Evolutionary conservation across 768 basidiomycete genomes (phyloP).

Genomic region (Amanita subjunquillea): DNA sequence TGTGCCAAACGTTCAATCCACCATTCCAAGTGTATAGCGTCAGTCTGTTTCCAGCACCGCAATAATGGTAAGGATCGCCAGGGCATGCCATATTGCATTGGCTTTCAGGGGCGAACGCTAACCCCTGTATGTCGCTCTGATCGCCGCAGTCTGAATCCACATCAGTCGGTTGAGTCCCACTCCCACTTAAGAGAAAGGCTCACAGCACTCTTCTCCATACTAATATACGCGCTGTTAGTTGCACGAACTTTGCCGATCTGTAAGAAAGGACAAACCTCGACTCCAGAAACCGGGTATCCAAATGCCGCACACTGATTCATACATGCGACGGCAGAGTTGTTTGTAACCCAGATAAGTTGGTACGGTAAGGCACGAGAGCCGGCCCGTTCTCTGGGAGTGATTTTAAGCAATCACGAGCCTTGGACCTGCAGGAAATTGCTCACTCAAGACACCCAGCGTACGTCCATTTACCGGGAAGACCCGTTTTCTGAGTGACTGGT

Average conservation of each 20-base stretch:
- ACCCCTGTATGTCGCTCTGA: constrained; percentile 36
- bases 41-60: constrained; percentile 49
- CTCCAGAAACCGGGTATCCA: constrained; percentile 62
- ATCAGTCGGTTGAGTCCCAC: background rate
- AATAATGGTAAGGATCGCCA: constrained; percentile 60
- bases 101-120: constrained; percentile 26
- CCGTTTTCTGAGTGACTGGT: constrained; percentile 42
- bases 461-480: constrained; percentile 51
- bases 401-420: background rate
- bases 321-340: constrained; percentile 58
- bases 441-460: constrained; percentile 64
- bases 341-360: constrained; percentile 45
- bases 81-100: constrained; percentile 49
- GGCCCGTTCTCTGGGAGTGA: constrained; percentile 34
- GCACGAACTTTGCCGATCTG: background rate
- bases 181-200: constrained; percentile 15
- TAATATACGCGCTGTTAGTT: constrained; percentile 13
- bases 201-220: constrained; percentile 67
- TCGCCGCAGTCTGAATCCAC: constrained; percentile 57
- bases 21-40: constrained; percentile 46
- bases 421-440: constrained; percentile 11
- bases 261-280: constrained; percentile 29
- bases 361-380: constrained; percentile 44
- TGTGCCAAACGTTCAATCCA: constrained; percentile 51
- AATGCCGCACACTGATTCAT: constrained; percentile 58